Evolutionary conservation across 441 rosid species (phyloP), one percentile per base, ranked within the genome.

Genomic region (Erodium chrysanthum): DNA sequence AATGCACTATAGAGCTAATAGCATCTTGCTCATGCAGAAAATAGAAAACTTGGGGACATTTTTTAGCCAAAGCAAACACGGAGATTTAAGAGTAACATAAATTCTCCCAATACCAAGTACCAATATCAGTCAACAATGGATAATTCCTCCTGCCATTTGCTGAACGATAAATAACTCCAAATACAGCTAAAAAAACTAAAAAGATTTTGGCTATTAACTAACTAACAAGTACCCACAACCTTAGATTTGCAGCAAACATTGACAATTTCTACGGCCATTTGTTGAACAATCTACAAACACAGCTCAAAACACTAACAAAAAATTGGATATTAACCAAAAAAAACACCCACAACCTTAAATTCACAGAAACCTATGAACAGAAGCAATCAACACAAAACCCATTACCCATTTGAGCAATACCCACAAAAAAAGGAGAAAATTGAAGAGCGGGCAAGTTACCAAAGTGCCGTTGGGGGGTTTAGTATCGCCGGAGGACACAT

Each of bases 381-480:
- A 1, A 15, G 18, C 17, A 50, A 14, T 50, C 18, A 5, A n/a
- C 10, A 5, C 5, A 5, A 31, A 1, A 31, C 35, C 29, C 29
- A 25, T n/a, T n/a, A n/a, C 29, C 29, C 29, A 27, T 27, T 27
- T 27, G 3, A 1, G 29, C 29, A 27, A 31, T 31, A 31, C 35
- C 29, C 29, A 25, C 29, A 25, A 10, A 50, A 5, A 3, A 6
- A 0, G 1, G 8, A 0, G 9, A 17, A 6, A 18, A 15, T 7
- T 5, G 4, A 0, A 17, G 17, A 17, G 22, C 1, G 59, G 59
- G 59, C 17, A 17, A 58, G 8, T 62, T 81, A 90, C 98, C 96
- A 79, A 44, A 73, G 84, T 44, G 74, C 93, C 88, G 67, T 81
- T 86, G 10, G 93, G 77, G 23, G 83, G 83, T 73, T 87, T 85